Percentiles rank a stretch among this genome's conserved stretches.
phyloP scores from a whole-genome alignment of 805 yeast species.

The Sungouiella blattae region DNA sequence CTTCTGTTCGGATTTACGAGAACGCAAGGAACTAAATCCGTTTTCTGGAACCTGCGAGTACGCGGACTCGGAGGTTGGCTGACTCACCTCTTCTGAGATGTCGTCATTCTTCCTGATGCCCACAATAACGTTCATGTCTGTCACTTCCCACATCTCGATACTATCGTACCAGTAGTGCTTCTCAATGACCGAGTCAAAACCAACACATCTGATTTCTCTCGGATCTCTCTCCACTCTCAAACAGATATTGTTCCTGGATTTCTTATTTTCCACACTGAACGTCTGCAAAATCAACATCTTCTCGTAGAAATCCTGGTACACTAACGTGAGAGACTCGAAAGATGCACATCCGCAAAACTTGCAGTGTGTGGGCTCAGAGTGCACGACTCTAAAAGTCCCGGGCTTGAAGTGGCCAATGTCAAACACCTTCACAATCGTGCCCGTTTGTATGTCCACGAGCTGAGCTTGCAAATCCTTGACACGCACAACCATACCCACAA shows the following conservation, averaged over 20 bases:
- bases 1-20: slow-evolving; percentile 9
- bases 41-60: slow-evolving; percentile 4
- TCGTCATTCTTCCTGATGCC: slow-evolving; percentile 44
- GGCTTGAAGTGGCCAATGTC: slow-evolving; percentile 60
- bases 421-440: slow-evolving; percentile 61
- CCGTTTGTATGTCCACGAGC: slow-evolving; percentile 74
- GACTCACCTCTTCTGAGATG: slow-evolving; percentile 3
- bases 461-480: slow-evolving; percentile 58
- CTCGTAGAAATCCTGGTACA: slow-evolving; percentile 60
- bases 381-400: slow-evolving; percentile 63
- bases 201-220: slow-evolving; percentile 84
- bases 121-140: slow-evolving; percentile 72
- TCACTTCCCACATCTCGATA: slow-evolving; percentile 76
- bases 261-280: slow-evolving; percentile 58
- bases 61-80: slow-evolving; percentile 2
- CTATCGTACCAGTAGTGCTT: slow-evolving; percentile 61
- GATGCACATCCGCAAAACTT: slow-evolving; percentile 89
- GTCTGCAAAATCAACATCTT: slow-evolving; percentile 68
- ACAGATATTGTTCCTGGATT: slow-evolving; percentile 78
- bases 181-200: slow-evolving; percentile 73
- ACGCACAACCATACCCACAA: slow-evolving; percentile 70
- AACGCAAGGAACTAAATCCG: slow-evolving; percentile 18
- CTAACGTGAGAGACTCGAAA: slow-evolving; percentile 65
- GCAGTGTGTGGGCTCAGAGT: slow-evolving; percentile 85
- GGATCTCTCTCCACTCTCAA: slow-evolving; percentile 90